Evolutionary conservation across 2,329 filamentous ascomycete genomes (phyloP), one percentile per base, ranked within the genome.

Genomic region (Epichloe coenophiala): DNA sequence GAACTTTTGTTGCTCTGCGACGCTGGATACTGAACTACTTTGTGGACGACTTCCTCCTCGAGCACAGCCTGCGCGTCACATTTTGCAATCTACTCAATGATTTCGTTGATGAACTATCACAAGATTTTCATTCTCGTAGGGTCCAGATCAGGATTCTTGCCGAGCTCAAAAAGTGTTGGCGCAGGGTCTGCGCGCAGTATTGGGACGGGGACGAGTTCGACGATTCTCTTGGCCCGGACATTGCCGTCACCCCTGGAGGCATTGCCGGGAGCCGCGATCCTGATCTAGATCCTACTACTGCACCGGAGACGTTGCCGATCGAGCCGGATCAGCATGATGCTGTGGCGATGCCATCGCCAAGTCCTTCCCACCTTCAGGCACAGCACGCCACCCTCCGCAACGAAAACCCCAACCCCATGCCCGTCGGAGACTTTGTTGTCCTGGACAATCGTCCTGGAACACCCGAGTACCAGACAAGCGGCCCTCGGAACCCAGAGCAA

Each of bases 21-120:
- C 93, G 97, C 66, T 98, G 93, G 93, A 90, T 97, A 51, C 70
- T 98, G 55, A 98, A 98, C 65, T 98, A 98, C 67, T 98, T 97
- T 58, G 77, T 87, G 50, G 93, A 98, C 62, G 93, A 98, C 63
- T 98, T 95, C 63, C 80, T 94, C 40, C 68, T 84, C 23, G 81
- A 90, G 62, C 83, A 84, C 61, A 72, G 78, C 43, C 72, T 97
- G 35, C 83, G 91, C 8, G 71, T 78, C 5, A 78, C 80, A 13
- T 96, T 96, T 62, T 96, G 91, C 67, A 74, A 81, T 36, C 74
- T 89, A 8, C 74, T 96, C 52, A 96, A 97, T 63, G 71, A 74
- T 47, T 75, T 83, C 44, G 74, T 79, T 4, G 70, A 74, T 15
- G 78, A 82, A 53, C 61, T 83, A 8, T 70, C 71, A 0, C 65